phyloP scores from a whole-genome alignment of 257 asterid genomes.

The Craterostigma plantagineum region DNA sequence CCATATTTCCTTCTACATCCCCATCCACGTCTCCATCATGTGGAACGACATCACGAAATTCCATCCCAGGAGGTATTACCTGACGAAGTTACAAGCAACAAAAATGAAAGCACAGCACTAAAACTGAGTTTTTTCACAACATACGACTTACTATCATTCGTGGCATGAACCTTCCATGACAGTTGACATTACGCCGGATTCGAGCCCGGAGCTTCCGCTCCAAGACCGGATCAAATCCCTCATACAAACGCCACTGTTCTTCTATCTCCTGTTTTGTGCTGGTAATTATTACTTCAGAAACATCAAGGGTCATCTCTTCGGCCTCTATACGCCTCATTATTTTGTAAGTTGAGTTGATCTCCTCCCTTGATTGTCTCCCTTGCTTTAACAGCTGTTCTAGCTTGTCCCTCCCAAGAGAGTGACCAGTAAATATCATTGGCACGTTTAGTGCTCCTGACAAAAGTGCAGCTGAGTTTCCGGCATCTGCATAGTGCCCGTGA shows the following conservation, averaged over 20 bases:
- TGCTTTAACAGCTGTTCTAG: slow-evolving; percentile 66
- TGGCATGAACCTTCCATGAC: slow-evolving; percentile 66
- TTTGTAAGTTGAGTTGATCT: slow-evolving; percentile 49
- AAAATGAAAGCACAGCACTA: neutral
- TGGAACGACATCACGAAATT: slow-evolving; percentile 43
- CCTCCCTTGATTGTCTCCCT: slow-evolving; percentile 63
- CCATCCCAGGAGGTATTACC: slow-evolving; percentile 94
- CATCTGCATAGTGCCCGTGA: slow-evolving; percentile 74
- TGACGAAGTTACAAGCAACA: slow-evolving; percentile 10
- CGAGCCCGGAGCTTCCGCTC: slow-evolving; percentile 68
- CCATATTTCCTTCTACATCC: slow-evolving; percentile 31
- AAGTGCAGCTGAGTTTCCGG: slow-evolving; percentile 64
- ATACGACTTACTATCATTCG: slow-evolving; percentile 56
- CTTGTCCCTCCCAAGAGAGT: slow-evolving; percentile 68
- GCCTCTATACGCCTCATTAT: slow-evolving; percentile 82
- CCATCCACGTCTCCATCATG: slow-evolving; percentile 46
- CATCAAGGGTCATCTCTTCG: slow-evolving; percentile 60
- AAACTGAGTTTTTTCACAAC: neutral
- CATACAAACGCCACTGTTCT: slow-evolving; percentile 73
- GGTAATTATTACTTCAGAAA: slow-evolving; percentile 54
- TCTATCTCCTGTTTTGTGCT: slow-evolving; percentile 74
- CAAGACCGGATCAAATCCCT: slow-evolving; percentile 61
- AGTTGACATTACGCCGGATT: slow-evolving; percentile 40
- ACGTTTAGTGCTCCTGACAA: slow-evolving; percentile 59
- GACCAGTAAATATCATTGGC: slow-evolving; percentile 66